phyloP scores from a whole-genome alignment of 169 alveolate species.

The Eimeria zaria region DNA sequence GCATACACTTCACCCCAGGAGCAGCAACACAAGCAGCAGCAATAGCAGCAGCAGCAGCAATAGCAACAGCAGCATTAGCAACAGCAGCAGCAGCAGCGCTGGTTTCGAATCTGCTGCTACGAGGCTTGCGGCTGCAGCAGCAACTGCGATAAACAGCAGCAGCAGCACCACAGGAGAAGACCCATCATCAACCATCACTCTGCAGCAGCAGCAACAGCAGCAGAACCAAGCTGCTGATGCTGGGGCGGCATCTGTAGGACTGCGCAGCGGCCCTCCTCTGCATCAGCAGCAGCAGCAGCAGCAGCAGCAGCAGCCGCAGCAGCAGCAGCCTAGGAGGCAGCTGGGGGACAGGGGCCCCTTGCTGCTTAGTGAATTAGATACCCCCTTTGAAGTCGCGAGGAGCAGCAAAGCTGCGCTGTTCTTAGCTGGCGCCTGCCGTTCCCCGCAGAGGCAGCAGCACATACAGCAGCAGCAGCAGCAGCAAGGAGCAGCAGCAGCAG shows the following conservation, averaged over 20 bases:
- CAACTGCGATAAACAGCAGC: slow-evolving; percentile 43
- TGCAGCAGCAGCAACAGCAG: slow-evolving; percentile 18
- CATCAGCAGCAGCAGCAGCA: slow-evolving; percentile 38
- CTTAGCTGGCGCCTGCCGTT: slow-evolving; percentile 44
- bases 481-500: slow-evolving; percentile 36
- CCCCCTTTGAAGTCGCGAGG: slow-evolving; percentile 67
- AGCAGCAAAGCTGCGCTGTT: slow-evolving; percentile 46
- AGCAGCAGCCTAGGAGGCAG: not conserved
- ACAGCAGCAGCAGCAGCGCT: not conserved
- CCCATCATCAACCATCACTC: not conserved
- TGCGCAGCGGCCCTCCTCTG: not conserved
- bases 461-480: slow-evolving; percentile 34
- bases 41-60: slow-evolving; percentile 25
- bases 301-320: slow-evolving; percentile 41
- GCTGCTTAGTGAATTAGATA: slow-evolving; percentile 80
- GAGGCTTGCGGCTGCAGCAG: slow-evolving; percentile 36
- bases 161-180: slow-evolving; percentile 41
- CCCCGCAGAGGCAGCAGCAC: slow-evolving; percentile 54
- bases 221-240: slow-evolving; percentile 2
- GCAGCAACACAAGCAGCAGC: slow-evolving; percentile 25
- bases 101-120: not conserved
- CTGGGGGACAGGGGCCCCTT: slow-evolving; percentile 51
- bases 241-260: not conserved
- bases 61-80: slow-evolving; percentile 27
- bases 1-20: not conserved